These are phyloP conservation scores for Lepidium didymum DNA, from an alignment of 345 rosid genomes.

Conservation along the genomic window DNA sequence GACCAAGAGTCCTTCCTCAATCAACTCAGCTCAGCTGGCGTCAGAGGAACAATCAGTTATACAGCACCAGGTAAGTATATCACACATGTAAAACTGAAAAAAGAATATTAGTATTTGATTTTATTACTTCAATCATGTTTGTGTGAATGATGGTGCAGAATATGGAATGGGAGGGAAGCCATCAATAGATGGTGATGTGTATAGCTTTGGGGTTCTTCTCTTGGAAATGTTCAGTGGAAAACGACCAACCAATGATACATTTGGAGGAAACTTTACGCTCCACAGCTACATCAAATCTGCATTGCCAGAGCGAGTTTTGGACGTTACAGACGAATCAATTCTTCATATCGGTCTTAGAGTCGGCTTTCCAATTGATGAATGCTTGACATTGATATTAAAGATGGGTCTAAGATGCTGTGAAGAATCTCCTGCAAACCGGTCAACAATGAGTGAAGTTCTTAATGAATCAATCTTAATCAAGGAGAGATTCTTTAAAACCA, in stretches of 20 bases:
- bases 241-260: conserved; percentile 20
- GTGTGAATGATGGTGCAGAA: not conserved
- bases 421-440: not conserved
- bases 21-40: not conserved
- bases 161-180: conserved; percentile 27
- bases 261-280: conserved; percentile 10
- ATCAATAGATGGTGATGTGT: not conserved
- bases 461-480: conserved; percentile 16
- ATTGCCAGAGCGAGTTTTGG: not conserved
- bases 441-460: conserved; percentile 5
- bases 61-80: conserved; percentile 5
- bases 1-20: not conserved
- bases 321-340: not conserved
- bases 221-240: not conserved
- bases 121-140: not conserved
- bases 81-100: not conserved
- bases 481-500: not conserved
- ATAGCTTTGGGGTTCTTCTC: not conserved
- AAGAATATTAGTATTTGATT: not conserved
- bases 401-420: conserved; percentile 17
- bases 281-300: not conserved
- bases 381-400: not conserved
- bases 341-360: not conserved
- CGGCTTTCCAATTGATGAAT: not conserved
- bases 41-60: conserved; percentile 12